Conservation (phyloP, 768 basidiomycete genomes). For the Tricholoma bakamatsutake region DNA sequence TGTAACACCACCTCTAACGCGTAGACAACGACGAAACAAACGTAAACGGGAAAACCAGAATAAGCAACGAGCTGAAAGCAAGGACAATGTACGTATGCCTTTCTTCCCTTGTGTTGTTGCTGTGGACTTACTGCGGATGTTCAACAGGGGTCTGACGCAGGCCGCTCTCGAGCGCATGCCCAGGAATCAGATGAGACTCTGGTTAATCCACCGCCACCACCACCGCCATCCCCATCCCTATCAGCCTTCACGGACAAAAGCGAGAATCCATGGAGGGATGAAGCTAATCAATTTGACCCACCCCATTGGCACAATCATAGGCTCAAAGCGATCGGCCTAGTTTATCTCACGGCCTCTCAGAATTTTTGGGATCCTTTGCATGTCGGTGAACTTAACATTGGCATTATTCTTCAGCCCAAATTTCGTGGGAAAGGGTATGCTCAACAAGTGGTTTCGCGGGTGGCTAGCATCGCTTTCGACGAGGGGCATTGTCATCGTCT, state of each 20-base stretch:
- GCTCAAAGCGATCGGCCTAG: slow-evolving; percentile 30
- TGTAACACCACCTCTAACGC: background rate
- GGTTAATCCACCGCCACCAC: background rate
- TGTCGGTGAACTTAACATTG: slow-evolving; percentile 46
- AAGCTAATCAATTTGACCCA: background rate
- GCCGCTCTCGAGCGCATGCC: no score
- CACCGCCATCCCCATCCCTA: background rate
- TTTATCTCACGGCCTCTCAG: slow-evolving; percentile 34
- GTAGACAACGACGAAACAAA: background rate
- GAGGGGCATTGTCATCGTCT: slow-evolving; percentile 42
- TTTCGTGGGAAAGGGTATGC: slow-evolving; percentile 40
- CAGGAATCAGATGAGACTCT: background rate
- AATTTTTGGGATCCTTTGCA: slow-evolving; percentile 24
- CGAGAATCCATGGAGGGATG: background rate
- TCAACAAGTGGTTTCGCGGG: slow-evolving; percentile 37
- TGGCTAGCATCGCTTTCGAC: slow-evolving; percentile 43
- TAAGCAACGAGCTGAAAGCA: background rate
- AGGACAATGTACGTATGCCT: background rate
- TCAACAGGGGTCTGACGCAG: background rate
- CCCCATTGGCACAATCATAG: background rate
- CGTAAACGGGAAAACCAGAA: background rate
- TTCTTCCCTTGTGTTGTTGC: background rate
- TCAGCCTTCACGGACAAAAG: no score
- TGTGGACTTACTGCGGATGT: background rate
- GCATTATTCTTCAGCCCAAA: slow-evolving; percentile 38